Evolutionary conservation across 306 rosid species (phyloP).

Genomic region (Inga leiocalycina): DNA sequence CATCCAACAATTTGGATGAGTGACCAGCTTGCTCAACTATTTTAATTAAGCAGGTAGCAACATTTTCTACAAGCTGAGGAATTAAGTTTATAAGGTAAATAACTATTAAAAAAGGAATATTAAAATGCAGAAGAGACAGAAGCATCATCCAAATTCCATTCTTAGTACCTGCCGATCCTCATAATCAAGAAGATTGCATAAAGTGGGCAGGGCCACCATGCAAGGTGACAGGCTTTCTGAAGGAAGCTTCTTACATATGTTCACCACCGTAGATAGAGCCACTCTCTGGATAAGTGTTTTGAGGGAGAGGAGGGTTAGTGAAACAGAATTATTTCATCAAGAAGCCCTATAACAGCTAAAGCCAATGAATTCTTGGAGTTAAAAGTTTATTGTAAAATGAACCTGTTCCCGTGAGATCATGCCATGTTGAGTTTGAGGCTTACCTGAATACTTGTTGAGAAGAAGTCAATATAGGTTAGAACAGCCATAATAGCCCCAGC

Average conservation of each 20-base stretch:
- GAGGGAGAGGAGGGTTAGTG: background rate
- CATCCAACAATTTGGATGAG: conserved; percentile 82
- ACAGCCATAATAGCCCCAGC: conserved; percentile 96
- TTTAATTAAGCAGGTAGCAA: conserved; percentile 78
- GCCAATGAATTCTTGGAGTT: background rate
- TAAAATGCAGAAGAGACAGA: conserved; percentile 6
- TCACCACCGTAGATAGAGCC: conserved; percentile 94
- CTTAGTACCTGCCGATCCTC: conserved; percentile 86
- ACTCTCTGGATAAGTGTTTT: conserved; percentile 62
- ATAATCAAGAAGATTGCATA: conserved; percentile 91
- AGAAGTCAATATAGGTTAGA: conserved; percentile 82
- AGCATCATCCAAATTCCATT: conserved; percentile 23
- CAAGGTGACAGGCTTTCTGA: conserved; percentile 74
- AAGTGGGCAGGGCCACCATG: conserved; percentile 93
- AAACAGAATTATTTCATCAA: conserved; percentile 23
- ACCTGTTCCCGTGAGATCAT: background rate
- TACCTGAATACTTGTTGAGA: conserved; percentile 92
- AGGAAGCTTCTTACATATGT: conserved; percentile 92
- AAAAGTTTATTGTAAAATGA: background rate
- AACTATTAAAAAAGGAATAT: conserved; percentile 23
- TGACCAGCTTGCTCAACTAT: conserved; percentile 69
- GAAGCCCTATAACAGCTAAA: conserved; percentile 11
- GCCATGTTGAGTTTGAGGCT: conserved; percentile 28
- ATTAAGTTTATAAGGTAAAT: conserved; percentile 36
- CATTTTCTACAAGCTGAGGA: conserved; percentile 88